Conservation (phyloP, 2,329 filamentous ascomycete species). For the Fusarium brevicatenulatum region DNA sequence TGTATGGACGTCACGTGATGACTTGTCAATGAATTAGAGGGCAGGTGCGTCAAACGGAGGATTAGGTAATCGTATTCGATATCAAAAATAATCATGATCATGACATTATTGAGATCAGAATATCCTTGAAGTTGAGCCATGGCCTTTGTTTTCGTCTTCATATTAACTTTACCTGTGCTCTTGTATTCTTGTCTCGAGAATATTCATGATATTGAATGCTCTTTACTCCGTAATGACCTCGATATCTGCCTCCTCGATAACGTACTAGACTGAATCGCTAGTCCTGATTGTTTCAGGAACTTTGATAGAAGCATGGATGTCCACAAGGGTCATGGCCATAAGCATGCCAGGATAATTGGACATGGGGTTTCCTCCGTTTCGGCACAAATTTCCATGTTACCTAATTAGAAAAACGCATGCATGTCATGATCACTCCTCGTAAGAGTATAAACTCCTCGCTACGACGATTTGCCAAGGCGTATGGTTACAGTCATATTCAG, state of each 20-base stretch:
- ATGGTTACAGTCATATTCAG: not conserved
- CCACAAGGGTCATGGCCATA: conserved; percentile 24
- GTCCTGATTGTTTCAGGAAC: conserved; percentile 12
- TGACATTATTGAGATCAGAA: not conserved
- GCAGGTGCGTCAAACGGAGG: conserved; percentile 1
- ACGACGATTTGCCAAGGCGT: not conserved
- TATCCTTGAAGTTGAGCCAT: not conserved
- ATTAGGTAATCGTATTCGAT: conserved; percentile 1
- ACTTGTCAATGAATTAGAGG: not conserved
- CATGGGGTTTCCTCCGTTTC: conserved; percentile 17
- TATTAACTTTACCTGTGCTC: not conserved
- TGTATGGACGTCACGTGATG: conserved; percentile 30
- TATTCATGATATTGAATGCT: not conserved
- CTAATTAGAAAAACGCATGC: conserved; percentile 4
- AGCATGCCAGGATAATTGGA: conserved; percentile 19
- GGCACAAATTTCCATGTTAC: conserved; percentile 23
- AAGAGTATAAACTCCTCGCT: not conserved
- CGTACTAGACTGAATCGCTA: conserved; percentile 32
- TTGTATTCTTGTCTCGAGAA: not conserved
- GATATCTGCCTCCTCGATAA: conserved; percentile 32
- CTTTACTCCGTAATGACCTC: conserved; percentile 12
- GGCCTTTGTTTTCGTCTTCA: not conserved
- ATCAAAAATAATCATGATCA: not conserved
- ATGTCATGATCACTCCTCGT: not conserved
- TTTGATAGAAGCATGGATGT: conserved; percentile 36